Evolutionary conservation across 164 flowering plant species (phyloP), one percentile per base, ranked within the genome.

Genomic region (Magnolia officinalis): DNA sequence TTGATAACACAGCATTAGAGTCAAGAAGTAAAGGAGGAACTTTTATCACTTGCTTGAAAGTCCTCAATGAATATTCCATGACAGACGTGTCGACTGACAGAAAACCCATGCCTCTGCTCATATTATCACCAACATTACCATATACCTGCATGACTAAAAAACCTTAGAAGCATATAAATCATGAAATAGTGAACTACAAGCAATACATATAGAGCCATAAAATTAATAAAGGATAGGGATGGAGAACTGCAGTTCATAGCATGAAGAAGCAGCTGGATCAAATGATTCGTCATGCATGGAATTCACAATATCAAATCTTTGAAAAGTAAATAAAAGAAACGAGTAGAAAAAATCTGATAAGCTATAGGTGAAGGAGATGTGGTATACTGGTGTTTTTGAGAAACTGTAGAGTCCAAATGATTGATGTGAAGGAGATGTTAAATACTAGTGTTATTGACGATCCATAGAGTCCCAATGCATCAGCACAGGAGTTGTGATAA

Each of bases 91-190:
- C 70, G 23, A 65, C 73, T 55, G 77, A 63, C 58, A 76, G 71
- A 29, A 74, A n/a, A 50, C 45, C 66, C 74, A 37, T 50, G 72
- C 50, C 77, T 74, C 79, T 79, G 51, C 29, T 77, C 50, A 71
- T 61, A 52, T 71, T 63, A 74, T 74, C 50, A 3, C 66, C 76
- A 73, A 72, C 49, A 67, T 65, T 67, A 51, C 55, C 14, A 74
- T 75, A 55, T 73, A 21, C 75, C 85, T 81, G 84, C 76, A 76
- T 45, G 61, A 55, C 13, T 11, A 11, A 55, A 55, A 55, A 11
- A 55, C 8, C 18, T 11, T 16, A 55, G 61, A 55, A 55, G 61
- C 61, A 55, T 11, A 55, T 55, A 55, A 55, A 55, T 11, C 18
- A 16, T 55, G 61, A 37, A 37, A 37, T 37, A 37, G 45, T 37